Evolutionary conservation across 2,329 filamentous ascomycete species (phyloP).

Genomic region (Nannizzia gypsea): DNA sequence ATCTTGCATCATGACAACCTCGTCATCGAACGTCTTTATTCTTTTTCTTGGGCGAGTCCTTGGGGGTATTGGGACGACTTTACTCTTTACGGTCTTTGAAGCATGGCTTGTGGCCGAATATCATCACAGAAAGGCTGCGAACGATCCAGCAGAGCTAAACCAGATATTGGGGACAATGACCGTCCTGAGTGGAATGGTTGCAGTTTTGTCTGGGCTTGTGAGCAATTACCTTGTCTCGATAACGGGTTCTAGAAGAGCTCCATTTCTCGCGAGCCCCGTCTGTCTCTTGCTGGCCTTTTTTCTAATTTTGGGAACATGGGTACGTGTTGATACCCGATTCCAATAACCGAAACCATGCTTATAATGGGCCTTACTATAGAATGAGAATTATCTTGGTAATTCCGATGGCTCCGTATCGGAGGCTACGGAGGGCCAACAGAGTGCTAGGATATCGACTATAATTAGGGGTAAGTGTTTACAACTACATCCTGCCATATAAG

Average conservation of each 20-base stretch:
- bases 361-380: background rate
- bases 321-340: conserved; percentile 3
- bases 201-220: conserved; percentile 43
- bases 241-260: conserved; percentile 41
- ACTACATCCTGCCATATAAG: background rate
- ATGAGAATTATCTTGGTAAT: background rate
- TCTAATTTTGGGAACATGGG: conserved; percentile 12
- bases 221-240: conserved; percentile 41
- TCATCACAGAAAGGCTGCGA: conserved; percentile 35
- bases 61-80: conserved; percentile 44
- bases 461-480: background rate
- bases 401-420: too few relatives aligned
- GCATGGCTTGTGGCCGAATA: conserved; percentile 52
- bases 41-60: conserved; percentile 44
- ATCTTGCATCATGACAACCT: conserved; percentile 20
- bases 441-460: background rate
- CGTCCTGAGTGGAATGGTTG: conserved; percentile 44
- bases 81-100: conserved; percentile 50
- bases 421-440: background rate
- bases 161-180: conserved; percentile 44
- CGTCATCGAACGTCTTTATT: conserved; percentile 29
- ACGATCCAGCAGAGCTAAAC: conserved; percentile 36
- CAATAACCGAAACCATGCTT: background rate
- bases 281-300: conserved; percentile 12
- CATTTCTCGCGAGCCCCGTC: conserved; percentile 39